Base-by-base conservation (phyloP, 1,139 yeast genomes). In the Kurtzmaniella quercitrusa region DNA sequence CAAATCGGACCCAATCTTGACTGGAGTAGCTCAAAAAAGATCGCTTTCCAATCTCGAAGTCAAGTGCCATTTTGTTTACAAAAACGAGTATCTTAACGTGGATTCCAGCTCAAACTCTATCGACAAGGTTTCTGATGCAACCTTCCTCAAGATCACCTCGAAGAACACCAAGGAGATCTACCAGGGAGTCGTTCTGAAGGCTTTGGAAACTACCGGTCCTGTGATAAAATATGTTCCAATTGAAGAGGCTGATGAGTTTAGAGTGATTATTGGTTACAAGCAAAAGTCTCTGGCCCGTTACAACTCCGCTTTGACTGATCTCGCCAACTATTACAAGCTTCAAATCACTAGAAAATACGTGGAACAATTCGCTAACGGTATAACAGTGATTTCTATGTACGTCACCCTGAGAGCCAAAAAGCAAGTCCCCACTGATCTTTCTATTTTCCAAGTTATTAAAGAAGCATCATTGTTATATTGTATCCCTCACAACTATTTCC, bases 401-500 rank as follows among this genome's bases (percentile, higher is more conserved):
- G 78, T 93, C 57, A 79, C 80, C 40, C 85, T 89, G 42, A 68
- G 73, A 45, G 65, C 60, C 50, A 59, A 59, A 39, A 65, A 62
- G 49, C 56, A 51, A 63, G 55, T 62, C 50, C 74, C 75, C 55
- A 79, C 73, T 58, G 91, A 86, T 57, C 77, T 86, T 56, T 84
- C 95, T 25, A 84, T 91, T 51, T 85, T 84, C 65, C 98, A 93
- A 70, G 87, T 93, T 51, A 85, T 88, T 59, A 90, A 89, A 69
- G 98, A 93, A 66, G 96, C 96, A 37, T 89, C 97, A 6, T 77
- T 93, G 57, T 74, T 93, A 54, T 93, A 87, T 66, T 88, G 96
- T 58, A 79, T 93, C 53, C 98, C 98, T 39, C 85, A 86, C 65
- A 88, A 89, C 58, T 76, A 79, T 56, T 91, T 91, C 74, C 85